These are phyloP conservation scores for Phytophthora constricta DNA, from an alignment of 352 stramenopile species.

Conservation along the genomic window DNA sequence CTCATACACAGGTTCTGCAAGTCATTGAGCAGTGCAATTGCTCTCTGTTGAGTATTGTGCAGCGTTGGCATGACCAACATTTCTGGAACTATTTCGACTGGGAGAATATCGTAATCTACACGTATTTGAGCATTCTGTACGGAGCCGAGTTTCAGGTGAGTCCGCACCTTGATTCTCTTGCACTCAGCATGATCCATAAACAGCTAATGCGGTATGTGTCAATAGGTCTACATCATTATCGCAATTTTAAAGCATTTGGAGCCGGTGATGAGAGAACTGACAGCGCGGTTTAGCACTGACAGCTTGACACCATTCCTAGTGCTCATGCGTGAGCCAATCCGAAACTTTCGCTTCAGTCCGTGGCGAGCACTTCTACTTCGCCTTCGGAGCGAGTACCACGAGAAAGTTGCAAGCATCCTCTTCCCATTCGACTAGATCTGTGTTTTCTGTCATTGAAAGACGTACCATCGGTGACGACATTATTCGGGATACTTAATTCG, in stretches of 20 bases:
- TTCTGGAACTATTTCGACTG: slow-evolving; percentile 82
- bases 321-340: slow-evolving; percentile 50
- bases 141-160: slow-evolving; percentile 66
- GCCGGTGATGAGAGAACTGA: slow-evolving; percentile 41
- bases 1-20: slow-evolving; percentile 43
- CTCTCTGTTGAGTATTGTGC: slow-evolving; percentile 50
- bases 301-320: slow-evolving; percentile 41
- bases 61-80: slow-evolving; percentile 60
- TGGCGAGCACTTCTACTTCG: slow-evolving; percentile 50
- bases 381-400: slow-evolving; percentile 59
- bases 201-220: too few relatives aligned
- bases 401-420: slow-evolving; percentile 40
- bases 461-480: too few relatives aligned
- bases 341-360: slow-evolving; percentile 51
- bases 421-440: slow-evolving; percentile 13
- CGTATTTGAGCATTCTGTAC: slow-evolving; percentile 64
- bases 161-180: too few relatives aligned
- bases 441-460: too few relatives aligned
- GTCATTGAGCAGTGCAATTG: slow-evolving; percentile 53
- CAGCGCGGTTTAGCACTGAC: slow-evolving; percentile 29
- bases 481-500: too few relatives aligned
- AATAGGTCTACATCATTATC: slow-evolving; percentile 61
- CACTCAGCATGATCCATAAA: too few relatives aligned
- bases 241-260: slow-evolving; percentile 59
- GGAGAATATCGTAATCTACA: slow-evolving; percentile 58